A percentile compares a stretch with the other conserved stretches of the same genome.
Conservation (phyloP, 345 rosid genomes). For the Hibiscus trionum region DNA sequence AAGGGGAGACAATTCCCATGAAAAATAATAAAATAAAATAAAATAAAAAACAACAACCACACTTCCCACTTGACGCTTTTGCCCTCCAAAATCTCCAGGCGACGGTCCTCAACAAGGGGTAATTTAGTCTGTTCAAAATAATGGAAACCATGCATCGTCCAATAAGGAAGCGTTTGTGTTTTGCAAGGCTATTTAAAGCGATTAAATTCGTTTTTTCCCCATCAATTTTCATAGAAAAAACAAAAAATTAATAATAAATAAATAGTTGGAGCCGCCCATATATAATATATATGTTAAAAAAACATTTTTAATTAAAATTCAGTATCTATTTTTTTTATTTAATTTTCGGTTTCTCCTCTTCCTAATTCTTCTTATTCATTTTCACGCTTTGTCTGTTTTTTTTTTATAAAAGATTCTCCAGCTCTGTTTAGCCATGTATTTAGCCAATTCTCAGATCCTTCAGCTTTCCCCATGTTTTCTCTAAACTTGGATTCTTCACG, state of each 20-base stretch:
- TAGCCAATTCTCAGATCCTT: constrained; percentile 31
- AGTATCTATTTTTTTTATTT: constrained; percentile 1
- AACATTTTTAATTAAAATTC: no score
- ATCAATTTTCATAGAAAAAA: no score
- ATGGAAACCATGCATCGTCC: not conserved
- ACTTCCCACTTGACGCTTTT: not conserved
- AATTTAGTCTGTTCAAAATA: not conserved
- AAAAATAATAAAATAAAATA: no score
- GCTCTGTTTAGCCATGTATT: constrained; percentile 7
- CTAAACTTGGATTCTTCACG: constrained; percentile 12
- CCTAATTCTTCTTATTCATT: not conserved
- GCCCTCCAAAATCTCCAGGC: not conserved
- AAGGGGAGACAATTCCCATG: not conserved
- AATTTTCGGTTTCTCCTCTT: not conserved
- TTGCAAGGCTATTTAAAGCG: constrained; percentile 8
- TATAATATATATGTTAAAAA: not conserved
- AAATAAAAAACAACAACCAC: not conserved
- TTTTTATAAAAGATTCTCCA: not conserved
- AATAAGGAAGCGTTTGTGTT: not conserved
- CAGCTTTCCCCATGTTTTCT: constrained; percentile 8
- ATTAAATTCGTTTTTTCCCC: not conserved
- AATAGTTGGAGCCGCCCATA: constrained; percentile 16
- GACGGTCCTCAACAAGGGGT: not conserved
- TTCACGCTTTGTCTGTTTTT: not conserved
- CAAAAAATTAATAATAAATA: not conserved